These are phyloP conservation scores for Rhipidocladum racemiflorum DNA, from an alignment of 176 grass and related monocot species.

Conservation along the genomic window DNA sequence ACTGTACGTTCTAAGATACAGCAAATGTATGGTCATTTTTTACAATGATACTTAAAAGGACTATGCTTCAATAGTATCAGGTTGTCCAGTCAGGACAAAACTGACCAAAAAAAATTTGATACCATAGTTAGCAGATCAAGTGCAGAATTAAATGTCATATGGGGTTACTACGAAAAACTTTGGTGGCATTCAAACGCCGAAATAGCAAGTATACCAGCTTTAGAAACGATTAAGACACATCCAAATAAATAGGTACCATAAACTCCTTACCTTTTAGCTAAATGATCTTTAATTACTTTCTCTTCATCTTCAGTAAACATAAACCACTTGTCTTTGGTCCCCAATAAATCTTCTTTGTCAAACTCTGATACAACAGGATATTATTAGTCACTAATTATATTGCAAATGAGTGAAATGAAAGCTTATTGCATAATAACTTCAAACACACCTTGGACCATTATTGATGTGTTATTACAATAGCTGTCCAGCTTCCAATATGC, in stretches of 20 bases:
- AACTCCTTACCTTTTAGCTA: slow-evolving; percentile 35
- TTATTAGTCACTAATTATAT: slow-evolving; percentile 24
- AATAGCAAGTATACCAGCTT: not conserved
- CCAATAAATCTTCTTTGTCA: slow-evolving; percentile 15
- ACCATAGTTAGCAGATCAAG: not conserved
- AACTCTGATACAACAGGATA: slow-evolving; percentile 33
- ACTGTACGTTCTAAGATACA: not conserved
- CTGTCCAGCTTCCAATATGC: slow-evolving; percentile 47
- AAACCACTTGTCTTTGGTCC: slow-evolving; percentile 43
- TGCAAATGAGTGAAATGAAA: slow-evolving; percentile 16
- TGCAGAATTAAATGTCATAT: slow-evolving; percentile 8
- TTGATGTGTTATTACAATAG: slow-evolving; percentile 24
- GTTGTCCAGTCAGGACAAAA: not conserved
- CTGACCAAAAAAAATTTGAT: not conserved
- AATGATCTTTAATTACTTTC: slow-evolving; percentile 36
- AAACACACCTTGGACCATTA: slow-evolving; percentile 47
- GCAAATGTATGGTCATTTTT: not conserved
- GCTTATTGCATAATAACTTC: not conserved
- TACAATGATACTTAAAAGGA: not conserved
- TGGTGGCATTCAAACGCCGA: not conserved
- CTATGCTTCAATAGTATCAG: not conserved
- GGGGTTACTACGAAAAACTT: not conserved
- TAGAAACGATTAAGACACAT: not conserved
- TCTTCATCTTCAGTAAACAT: slow-evolving; percentile 43
- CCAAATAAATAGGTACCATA: not conserved